A percentile compares a stretch with the other conserved stretches of the same genome.
phyloP scores from a whole-genome alignment of 306 rosid species.

The Lablab purpureus region DNA sequence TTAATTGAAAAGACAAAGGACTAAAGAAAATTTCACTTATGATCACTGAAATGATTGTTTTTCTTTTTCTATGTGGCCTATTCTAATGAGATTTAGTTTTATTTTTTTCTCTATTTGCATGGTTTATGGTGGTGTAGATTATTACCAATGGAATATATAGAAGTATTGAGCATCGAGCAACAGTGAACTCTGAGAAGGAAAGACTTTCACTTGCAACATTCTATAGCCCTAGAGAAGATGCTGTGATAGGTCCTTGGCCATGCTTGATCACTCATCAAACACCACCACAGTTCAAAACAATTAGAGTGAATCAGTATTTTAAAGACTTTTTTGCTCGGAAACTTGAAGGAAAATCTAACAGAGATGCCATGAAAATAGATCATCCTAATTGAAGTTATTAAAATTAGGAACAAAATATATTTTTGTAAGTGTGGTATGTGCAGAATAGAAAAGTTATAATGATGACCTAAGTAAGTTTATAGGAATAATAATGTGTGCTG shows the following conservation, averaged over 20 bases:
- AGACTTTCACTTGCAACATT: slow-evolving; percentile 46
- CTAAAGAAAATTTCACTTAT: too few relatives aligned
- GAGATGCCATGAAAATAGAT: slow-evolving; percentile 39
- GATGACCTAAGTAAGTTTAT: too few relatives aligned
- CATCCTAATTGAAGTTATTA: background rate
- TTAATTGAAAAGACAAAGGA: too few relatives aligned
- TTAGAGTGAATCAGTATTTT: background rate
- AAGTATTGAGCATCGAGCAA: slow-evolving; percentile 49
- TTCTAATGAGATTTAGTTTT: background rate
- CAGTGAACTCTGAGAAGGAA: background rate
- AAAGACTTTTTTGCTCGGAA: slow-evolving; percentile 34
- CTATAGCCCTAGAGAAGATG: background rate
- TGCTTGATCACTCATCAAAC: slow-evolving; percentile 44
- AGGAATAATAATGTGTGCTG: too few relatives aligned
- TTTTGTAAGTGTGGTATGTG: too few relatives aligned
- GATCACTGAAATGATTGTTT: too few relatives aligned
- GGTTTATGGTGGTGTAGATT: slow-evolving; percentile 37
- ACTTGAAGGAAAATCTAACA: slow-evolving; percentile 50
- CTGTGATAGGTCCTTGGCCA: slow-evolving; percentile 39
- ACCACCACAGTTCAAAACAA: slow-evolving; percentile 45
- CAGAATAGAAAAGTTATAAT: too few relatives aligned
- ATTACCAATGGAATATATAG: slow-evolving; percentile 46
- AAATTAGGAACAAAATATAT: too few relatives aligned
- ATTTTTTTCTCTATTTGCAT: background rate
- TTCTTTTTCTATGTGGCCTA: too few relatives aligned